These are phyloP conservation scores for Aspergillus ibericus DNA, from an alignment of 2,329 filamentous ascomycete genomes.

Conservation along the genomic window DNA sequence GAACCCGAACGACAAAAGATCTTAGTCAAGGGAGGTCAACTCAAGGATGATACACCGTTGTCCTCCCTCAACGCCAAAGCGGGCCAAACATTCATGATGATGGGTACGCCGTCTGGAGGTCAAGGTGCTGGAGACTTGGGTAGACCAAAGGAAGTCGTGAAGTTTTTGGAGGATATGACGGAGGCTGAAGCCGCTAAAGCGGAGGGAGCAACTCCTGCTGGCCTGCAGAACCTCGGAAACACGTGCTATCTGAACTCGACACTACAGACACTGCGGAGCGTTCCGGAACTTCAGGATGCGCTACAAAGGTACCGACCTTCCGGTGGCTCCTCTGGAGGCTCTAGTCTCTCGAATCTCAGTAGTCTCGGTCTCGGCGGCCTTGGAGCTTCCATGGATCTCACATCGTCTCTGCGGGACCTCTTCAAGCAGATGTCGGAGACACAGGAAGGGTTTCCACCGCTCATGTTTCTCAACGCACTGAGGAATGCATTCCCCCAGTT, in stretches of 20 bases:
- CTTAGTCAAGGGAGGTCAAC: constrained; percentile 85
- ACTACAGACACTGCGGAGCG: constrained; percentile 81
- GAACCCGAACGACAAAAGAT: constrained; percentile 97
- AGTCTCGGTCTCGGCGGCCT: constrained; percentile 60
- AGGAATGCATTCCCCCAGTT: constrained; percentile 86
- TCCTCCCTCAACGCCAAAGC: constrained; percentile 81
- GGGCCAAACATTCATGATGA: constrained; percentile 89
- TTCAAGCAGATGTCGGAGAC: constrained; percentile 90
- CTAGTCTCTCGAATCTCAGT: constrained; percentile 46
- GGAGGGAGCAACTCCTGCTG: constrained; percentile 81
- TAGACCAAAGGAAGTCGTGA: constrained; percentile 74
- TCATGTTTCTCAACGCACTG: constrained; percentile 78
- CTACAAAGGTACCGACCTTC: constrained; percentile 62
- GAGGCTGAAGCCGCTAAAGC: constrained; percentile 84
- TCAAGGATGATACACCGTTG: constrained; percentile 92
- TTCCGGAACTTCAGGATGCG: constrained; percentile 86
- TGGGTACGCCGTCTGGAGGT: constrained; percentile 79
- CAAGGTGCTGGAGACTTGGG: constrained; percentile 60
- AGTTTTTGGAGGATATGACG: constrained; percentile 96
- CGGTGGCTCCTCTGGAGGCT: constrained; percentile 31
- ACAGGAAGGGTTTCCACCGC: constrained; percentile 79
- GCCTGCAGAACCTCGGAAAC: constrained; percentile 89
- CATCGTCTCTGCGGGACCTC: constrained; percentile 73
- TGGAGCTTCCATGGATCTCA: constrained; percentile 67
- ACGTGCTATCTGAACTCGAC: constrained; percentile 99